phyloP scores from a whole-genome alignment of 768 basidiomycete genomes.

The Mycena maculata region DNA sequence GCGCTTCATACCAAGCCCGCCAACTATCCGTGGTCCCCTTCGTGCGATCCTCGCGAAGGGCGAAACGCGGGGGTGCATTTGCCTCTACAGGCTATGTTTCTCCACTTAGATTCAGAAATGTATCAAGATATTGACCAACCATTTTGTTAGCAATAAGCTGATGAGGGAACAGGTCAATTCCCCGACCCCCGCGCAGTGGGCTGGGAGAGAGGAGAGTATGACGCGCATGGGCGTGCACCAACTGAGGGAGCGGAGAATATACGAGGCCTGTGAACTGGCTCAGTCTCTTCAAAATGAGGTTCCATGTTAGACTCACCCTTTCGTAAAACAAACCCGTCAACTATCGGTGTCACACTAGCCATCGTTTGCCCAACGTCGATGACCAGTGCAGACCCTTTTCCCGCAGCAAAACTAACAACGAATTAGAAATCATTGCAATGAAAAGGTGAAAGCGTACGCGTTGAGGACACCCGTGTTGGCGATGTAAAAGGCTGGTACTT shows the following conservation, averaged over 20 bases:
- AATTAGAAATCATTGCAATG: not conserved
- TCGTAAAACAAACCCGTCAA: conserved; percentile 96
- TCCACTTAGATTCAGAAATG: conserved; percentile 16
- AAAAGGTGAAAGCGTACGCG: conserved; percentile 63
- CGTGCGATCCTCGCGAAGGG: conserved; percentile 80
- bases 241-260: conserved; percentile 78
- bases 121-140: conserved; percentile 51
- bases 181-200: conserved; percentile 53
- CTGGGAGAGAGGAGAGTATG: conserved; percentile 68
- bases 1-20: conserved; percentile 80
- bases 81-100: conserved; percentile 75
- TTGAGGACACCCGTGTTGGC: conserved; percentile 95
- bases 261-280: conserved; percentile 69
- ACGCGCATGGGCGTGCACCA: conserved; percentile 84
- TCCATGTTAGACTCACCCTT: conserved; percentile 68
- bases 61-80: conserved; percentile 70
- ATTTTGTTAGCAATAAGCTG: conserved; percentile 89
- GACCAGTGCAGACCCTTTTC: conserved; percentile 96
- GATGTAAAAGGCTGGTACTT: conserved; percentile 95
- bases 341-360: conserved; percentile 93
- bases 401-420: conserved; percentile 85
- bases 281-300: not conserved
- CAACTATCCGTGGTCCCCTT: conserved; percentile 83
- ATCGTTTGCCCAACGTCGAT: conserved; percentile 92
- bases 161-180: conserved; percentile 82